Percentiles rank a stretch among this genome's conserved stretches.
Evolutionary conservation across 2,329 filamentous ascomycete genomes (phyloP).

Genomic region (Thielaviopsis ethacetica): DNA sequence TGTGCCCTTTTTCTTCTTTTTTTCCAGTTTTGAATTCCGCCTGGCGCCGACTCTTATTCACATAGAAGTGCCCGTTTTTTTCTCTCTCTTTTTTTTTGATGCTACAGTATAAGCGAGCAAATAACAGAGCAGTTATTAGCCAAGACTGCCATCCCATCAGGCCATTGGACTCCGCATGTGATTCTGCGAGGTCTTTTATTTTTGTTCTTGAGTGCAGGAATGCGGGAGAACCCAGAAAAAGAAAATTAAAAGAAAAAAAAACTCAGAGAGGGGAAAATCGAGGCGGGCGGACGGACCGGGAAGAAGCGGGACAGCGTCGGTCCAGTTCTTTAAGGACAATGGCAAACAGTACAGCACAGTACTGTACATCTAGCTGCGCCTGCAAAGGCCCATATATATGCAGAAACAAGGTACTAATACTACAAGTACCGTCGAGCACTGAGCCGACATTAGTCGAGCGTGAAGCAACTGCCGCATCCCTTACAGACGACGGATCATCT

Average conservation of each 20-base stretch:
- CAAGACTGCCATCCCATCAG: not conserved
- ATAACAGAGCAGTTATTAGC: not conserved
- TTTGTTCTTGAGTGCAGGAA: not conserved
- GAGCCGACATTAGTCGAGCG: not conserved
- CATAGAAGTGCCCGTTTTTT: not conserved
- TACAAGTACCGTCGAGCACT: not conserved
- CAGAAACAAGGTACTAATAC: not conserved
- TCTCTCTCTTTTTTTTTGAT: not conserved
- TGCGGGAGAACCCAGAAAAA: no score
- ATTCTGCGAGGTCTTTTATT: not conserved
- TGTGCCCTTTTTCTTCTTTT: not conserved
- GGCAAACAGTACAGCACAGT: no score
- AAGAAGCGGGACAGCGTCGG: no score
- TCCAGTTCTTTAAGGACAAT: not conserved
- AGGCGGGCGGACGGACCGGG: no score
- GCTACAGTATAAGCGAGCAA: not conserved
- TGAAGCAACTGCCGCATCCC: not conserved
- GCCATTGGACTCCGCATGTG: not conserved
- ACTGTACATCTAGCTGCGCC: not conserved
- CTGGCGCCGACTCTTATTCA: not conserved
- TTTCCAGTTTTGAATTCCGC: not conserved
- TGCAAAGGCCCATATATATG: not conserved
- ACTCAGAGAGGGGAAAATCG: no score
- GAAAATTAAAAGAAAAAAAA: no score
- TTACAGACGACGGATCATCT: not conserved